phyloP scores from a whole-genome alignment of 2,329 filamentous ascomycete species.

The Cadophora luteo-olivacea region DNA sequence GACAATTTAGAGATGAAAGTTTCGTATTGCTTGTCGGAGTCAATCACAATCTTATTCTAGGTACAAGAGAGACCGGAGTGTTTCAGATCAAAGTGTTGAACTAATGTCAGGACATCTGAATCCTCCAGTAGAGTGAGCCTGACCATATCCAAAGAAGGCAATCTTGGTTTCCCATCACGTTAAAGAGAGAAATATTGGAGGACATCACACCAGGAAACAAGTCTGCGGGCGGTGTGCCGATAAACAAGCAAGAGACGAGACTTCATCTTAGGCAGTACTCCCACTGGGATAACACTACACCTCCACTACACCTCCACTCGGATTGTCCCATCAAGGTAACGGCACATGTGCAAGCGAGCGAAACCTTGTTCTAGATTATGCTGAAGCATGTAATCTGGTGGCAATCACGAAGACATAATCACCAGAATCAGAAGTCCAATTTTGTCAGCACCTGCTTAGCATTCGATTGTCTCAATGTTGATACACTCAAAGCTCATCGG shows the following conservation, averaged over 20 bases:
- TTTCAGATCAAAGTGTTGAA: background rate
- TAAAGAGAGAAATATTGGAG: background rate
- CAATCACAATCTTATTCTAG: too few relatives aligned
- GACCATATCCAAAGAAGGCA: too few relatives aligned
- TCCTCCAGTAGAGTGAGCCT: background rate
- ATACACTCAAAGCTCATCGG: slow-evolving; percentile 28
- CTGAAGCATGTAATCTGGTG: background rate
- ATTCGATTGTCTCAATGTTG: slow-evolving; percentile 29
- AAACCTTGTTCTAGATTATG: background rate
- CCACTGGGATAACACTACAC: background rate
- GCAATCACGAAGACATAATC: background rate
- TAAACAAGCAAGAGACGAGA: too few relatives aligned
- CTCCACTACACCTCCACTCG: background rate
- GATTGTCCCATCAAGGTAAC: background rate
- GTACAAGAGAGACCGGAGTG: background rate
- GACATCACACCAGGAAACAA: background rate
- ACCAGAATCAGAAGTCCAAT: background rate
- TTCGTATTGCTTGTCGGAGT: too few relatives aligned
- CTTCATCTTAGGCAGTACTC: too few relatives aligned
- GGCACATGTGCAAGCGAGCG: background rate
- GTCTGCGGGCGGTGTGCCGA: too few relatives aligned
- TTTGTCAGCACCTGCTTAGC: slow-evolving; percentile 25
- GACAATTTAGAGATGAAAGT: too few relatives aligned
- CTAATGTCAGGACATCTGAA: background rate
- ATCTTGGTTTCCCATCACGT: too few relatives aligned